A percentile compares a stretch with the other conserved stretches of the same genome.
Evolutionary conservation across 441 rosid genomes (phyloP).

Genomic region (Erodium moschatum): DNA sequence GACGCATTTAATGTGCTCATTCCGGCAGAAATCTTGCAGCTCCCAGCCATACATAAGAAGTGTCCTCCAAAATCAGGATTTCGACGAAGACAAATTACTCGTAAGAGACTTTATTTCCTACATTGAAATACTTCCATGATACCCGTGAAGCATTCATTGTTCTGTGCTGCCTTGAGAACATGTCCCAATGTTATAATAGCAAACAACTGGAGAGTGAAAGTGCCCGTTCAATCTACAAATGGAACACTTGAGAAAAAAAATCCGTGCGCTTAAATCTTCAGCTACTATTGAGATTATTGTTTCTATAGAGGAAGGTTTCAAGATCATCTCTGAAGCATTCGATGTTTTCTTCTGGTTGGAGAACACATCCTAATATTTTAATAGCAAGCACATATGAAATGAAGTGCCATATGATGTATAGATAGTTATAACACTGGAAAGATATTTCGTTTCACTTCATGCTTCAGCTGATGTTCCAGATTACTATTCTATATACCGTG

Average conservation of each 20-base stretch:
- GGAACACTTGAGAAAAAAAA: neutral
- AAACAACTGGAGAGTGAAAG: neutral
- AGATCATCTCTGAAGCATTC: neutral
- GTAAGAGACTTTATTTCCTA: slow-evolving; percentile 41
- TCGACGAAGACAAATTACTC: slow-evolving; percentile 65
- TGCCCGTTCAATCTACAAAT: neutral
- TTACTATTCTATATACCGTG: neutral
- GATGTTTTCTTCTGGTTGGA: neutral
- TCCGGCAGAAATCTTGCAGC: slow-evolving; percentile 79
- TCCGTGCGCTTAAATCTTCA: neutral
- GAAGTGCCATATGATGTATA: neutral
- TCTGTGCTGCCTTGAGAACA: slow-evolving; percentile 5
- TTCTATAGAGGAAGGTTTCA: neutral
- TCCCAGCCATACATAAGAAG: slow-evolving; percentile 73
- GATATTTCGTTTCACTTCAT: neutral
- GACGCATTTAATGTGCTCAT: slow-evolving; percentile 8
- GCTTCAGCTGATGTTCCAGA: slow-evolving; percentile 6
- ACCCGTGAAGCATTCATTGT: slow-evolving; percentile 13
- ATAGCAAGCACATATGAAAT: neutral
- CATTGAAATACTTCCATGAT: slow-evolving; percentile 6
- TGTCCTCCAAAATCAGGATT: slow-evolving; percentile 76
- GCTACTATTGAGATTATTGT: slow-evolving; percentile 2
- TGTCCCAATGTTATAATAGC: slow-evolving; percentile 4
- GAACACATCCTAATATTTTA: neutral
- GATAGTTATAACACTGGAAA: neutral